Percentiles rank a stretch among this genome's conserved stretches.
Evolutionary conservation across 306 rosid species (phyloP).

Genomic region (Rubus parviflorus): DNA sequence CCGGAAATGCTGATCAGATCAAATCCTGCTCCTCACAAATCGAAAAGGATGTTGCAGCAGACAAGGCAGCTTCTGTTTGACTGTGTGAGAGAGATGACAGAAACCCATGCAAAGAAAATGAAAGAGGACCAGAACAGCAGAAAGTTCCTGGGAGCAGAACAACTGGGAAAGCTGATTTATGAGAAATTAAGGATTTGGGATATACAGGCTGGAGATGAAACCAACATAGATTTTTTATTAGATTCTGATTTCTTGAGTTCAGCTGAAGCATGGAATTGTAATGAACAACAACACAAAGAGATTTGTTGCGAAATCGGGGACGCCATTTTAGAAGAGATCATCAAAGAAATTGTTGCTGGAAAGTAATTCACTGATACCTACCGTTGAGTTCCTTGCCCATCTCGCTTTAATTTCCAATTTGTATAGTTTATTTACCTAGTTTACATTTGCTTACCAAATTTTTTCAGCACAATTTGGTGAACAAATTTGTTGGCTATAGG

Average conservation of each 20-base stretch:
- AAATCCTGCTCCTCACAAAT: constrained; percentile 38
- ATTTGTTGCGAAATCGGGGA: constrained; percentile 55
- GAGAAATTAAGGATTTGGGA: constrained; percentile 43
- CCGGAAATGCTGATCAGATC: constrained; percentile 33
- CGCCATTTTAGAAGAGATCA: constrained; percentile 50
- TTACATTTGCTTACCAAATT: not conserved
- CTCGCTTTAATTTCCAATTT: not conserved
- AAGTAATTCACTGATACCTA: constrained; percentile 8
- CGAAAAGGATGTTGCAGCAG: constrained; percentile 47
- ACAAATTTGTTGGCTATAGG: not conserved
- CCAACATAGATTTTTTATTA: constrained; percentile 27
- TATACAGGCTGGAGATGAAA: constrained; percentile 33
- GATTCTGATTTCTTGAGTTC: constrained; percentile 44
- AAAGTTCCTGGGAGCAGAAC: constrained; percentile 43
- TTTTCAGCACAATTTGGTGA: not conserved
- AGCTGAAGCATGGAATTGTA: constrained; percentile 49
- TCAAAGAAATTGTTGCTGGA: constrained; percentile 44
- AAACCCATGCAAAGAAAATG: constrained; percentile 29
- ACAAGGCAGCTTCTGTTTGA: constrained; percentile 66
- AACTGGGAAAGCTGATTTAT: constrained; percentile 47
- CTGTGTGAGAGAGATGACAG: constrained; percentile 59
- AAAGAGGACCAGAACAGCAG: constrained; percentile 4
- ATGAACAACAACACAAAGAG: constrained; percentile 41
- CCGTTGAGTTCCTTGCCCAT: too few species aligned
- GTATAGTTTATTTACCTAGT: not conserved